phyloP scores from a whole-genome alignment of 1,284 basidiomycete genomes.

The Apiotrichum veenhuisii region DNA sequence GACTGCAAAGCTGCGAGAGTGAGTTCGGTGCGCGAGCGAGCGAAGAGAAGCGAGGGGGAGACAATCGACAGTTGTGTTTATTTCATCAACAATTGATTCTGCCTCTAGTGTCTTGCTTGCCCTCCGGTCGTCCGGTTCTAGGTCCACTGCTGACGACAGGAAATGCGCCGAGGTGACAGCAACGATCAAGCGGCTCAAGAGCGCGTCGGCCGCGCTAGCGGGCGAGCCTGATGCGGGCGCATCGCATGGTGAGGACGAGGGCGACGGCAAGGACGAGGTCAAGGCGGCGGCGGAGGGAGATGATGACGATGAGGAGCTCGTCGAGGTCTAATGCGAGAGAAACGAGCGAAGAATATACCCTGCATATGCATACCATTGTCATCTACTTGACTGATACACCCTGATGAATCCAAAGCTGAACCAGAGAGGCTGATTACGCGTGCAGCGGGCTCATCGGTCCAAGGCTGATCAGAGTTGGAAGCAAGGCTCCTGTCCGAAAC shows the following conservation, averaged over 20 bases:
- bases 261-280: not conserved
- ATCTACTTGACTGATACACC: too few relatives aligned
- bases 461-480: too few relatives aligned
- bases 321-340: not conserved
- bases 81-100: not conserved
- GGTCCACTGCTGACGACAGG: constrained; percentile 4
- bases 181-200: constrained; percentile 15
- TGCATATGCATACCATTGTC: constrained; percentile 19
- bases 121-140: not conserved
- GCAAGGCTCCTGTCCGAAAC: too few relatives aligned
- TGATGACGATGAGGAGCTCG: not conserved
- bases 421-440: too few relatives aligned
- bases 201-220: constrained; percentile 1
- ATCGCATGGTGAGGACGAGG: not conserved
- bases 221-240: not conserved
- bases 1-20: constrained; percentile 31
- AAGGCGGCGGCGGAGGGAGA: not conserved
- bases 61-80: not conserved
- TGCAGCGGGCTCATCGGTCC: too few relatives aligned
- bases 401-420: too few relatives aligned
- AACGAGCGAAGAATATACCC: constrained; percentile 9
- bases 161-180: constrained; percentile 17
- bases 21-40: constrained; percentile 1
- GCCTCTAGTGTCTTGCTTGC: not conserved
- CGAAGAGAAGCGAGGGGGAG: not conserved